Evolutionary conservation across 768 basidiomycete genomes (phyloP).

Genomic region (Phylloporus sp.): DNA sequence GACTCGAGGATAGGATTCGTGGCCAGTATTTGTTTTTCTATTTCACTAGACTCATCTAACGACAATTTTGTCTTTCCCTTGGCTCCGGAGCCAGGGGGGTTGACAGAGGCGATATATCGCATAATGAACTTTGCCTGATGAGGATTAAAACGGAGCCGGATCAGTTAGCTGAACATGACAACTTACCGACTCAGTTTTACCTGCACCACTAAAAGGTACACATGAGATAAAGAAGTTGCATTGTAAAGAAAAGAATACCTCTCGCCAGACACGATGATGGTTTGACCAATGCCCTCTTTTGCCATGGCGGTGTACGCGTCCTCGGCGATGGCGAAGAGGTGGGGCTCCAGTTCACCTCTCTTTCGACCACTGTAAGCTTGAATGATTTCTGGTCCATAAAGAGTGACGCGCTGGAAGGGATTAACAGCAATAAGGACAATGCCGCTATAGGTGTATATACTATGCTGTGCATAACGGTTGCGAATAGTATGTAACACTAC

Average conservation of each 20-base stretch:
- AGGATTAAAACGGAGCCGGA: conserved; percentile 3
- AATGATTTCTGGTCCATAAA: conserved; percentile 96
- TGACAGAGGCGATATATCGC: conserved; percentile 97
- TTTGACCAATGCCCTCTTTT: conserved; percentile 90
- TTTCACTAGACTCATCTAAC: conserved; percentile 86
- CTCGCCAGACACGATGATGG: conserved; percentile 98
- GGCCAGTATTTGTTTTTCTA: conserved; percentile 94
- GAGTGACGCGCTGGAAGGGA: conserved; percentile 94
- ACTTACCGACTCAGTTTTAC: conserved; percentile 94
- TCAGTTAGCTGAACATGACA: not conserved
- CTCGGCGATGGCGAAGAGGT: conserved; percentile 98
- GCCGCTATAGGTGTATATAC: conserved; percentile 98
- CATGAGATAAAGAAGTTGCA: conserved; percentile 8
- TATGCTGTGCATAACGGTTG: conserved; percentile 94
- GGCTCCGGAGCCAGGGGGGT: conserved; percentile 64
- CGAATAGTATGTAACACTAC: conserved; percentile 94
- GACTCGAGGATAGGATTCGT: conserved; percentile 99
- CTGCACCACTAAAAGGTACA: conserved; percentile 75
- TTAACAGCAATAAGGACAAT: conserved; percentile 99
- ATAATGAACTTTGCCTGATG: conserved; percentile 94
- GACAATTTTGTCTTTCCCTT: conserved; percentile 69
- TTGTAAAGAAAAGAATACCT: conserved; percentile 50
- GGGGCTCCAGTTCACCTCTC: conserved; percentile 94
- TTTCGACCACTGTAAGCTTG: conserved; percentile 92
- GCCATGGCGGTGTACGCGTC: conserved; percentile 99